Evolutionary conservation across 2,329 filamentous ascomycete species (phyloP), one percentile per base, ranked within the genome.

Genomic region (Phaeomoniella chlamydospora): DNA sequence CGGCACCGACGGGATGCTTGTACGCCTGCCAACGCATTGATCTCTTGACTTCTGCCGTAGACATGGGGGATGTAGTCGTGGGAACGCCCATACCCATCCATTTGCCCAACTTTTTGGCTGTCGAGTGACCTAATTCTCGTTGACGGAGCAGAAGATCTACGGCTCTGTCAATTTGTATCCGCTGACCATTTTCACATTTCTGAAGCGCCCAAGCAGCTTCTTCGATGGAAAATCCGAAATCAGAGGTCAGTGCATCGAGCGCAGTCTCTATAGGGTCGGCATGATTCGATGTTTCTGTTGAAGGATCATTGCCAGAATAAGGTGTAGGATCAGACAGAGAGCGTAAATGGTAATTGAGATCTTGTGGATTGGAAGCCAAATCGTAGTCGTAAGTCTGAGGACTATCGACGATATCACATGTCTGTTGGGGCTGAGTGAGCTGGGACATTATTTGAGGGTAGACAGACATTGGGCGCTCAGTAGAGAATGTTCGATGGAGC

Each of bases 161-260:
- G 0, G 74, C 74, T 3, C 65, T 62, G 44, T 74, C 64, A 6
- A 71, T 59, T 38, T 74, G 58, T 42, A 77, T 55, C 1, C 70
- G 70, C 42, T 74, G 68, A 0, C 72, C 74, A 11, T 63, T 64
- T 49, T 77, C 74, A 4, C 72, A 77, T 44, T 67, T 62, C 29
- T 65, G 63, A 13, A 78, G 53, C 13, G 74, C 74, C 45, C 67
- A 64, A 39, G 67, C 65, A 5, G 72, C 72, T 42, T 73, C 62
- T 13, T 63, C 61, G 12, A 64, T 55, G 5, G 61, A 61, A 43
- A 77, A 78, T 0, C 74, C 74, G 50, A 77, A 70, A 22, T 73
- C 66, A 4, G 54, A 44, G 9, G 75, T 68, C 38, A 78, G 68
- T 30, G 64, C 58, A 33, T 61, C 55, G 13, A 77, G 65, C 1